phyloP scores from a whole-genome alignment of 192 early-diverging fungal genomes.

The Entomortierella chlamydospora region DNA sequence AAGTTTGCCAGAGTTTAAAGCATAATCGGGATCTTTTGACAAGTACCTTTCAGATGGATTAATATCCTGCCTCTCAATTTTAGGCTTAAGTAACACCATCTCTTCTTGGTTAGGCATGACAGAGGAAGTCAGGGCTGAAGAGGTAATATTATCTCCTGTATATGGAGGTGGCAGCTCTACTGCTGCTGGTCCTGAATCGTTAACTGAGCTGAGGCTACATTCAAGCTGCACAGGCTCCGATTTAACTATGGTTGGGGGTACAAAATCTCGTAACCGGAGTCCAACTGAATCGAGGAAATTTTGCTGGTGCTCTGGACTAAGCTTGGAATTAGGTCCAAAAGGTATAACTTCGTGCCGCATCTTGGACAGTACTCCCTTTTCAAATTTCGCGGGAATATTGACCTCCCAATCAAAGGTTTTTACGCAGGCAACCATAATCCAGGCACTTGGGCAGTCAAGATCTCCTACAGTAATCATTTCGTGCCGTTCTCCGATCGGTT shows the following conservation, averaged over 20 bases:
- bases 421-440: conserved; percentile 42
- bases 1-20: too few species aligned
- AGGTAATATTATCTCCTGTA: background rate
- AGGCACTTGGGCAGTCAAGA: conserved; percentile 49
- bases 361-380: conserved; percentile 30
- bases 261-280: background rate
- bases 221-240: background rate
- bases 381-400: conserved; percentile 27
- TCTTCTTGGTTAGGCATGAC: background rate
- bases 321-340: conserved; percentile 6
- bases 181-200: background rate
- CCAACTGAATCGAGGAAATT: conserved; percentile 19
- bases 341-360: conserved; percentile 30
- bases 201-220: background rate
- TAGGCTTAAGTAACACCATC: background rate
- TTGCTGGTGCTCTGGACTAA: conserved; percentile 15
- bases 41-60: background rate
- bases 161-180: background rate
- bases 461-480: conserved; percentile 52
- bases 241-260: background rate
- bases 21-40: too few species aligned
- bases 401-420: conserved; percentile 8
- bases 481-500: conserved; percentile 53
- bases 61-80: background rate
- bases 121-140: background rate